A percentile compares a stretch with the other conserved stretches of the same genome.
These are phyloP conservation scores for Cyanidioschyzon merolae DNA, from an alignment of 23 red algal genomes.

Conservation along the genomic window DNA sequence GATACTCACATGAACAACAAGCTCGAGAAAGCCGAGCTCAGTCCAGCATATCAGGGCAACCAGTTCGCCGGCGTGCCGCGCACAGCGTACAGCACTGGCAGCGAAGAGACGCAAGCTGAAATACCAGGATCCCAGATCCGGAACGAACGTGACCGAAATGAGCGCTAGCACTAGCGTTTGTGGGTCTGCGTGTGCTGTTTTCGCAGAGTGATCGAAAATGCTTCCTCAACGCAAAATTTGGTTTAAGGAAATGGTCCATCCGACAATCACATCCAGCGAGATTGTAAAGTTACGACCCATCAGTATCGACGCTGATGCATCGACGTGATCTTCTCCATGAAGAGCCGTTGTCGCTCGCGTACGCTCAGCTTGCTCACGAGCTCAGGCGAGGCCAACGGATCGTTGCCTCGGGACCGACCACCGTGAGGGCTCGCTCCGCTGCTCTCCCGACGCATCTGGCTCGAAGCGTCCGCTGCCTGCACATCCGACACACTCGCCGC, in stretches of 20 bases:
- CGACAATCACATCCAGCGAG: not conserved
- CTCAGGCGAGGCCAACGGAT: not conserved
- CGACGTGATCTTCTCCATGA: not conserved
- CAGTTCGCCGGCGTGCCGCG: too few species aligned
- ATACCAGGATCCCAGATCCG: too few species aligned
- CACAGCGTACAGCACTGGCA: too few species aligned
- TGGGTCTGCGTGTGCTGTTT: too few species aligned
- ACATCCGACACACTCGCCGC: not conserved
- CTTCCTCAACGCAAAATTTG: too few species aligned
- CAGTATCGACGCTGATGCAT: not conserved
- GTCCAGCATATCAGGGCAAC: too few species aligned
- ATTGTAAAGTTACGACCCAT: not conserved
- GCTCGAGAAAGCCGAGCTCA: too few species aligned
- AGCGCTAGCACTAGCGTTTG: too few species aligned
- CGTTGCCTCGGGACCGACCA: not conserved
- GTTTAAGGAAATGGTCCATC: not conserved
- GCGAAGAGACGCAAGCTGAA: too few species aligned
- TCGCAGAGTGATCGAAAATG: too few species aligned
- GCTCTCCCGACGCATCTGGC: not conserved
- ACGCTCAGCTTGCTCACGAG: not conserved
- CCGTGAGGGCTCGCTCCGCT: not conserved
- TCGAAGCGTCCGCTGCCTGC: not conserved
- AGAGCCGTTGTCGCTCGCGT: not conserved
- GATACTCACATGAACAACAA: too few species aligned
- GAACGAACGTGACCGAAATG: too few species aligned